Evolutionary conservation across 192 early-diverging fungal genomes (phyloP).

Genomic region (Coemansia sp.): DNA sequence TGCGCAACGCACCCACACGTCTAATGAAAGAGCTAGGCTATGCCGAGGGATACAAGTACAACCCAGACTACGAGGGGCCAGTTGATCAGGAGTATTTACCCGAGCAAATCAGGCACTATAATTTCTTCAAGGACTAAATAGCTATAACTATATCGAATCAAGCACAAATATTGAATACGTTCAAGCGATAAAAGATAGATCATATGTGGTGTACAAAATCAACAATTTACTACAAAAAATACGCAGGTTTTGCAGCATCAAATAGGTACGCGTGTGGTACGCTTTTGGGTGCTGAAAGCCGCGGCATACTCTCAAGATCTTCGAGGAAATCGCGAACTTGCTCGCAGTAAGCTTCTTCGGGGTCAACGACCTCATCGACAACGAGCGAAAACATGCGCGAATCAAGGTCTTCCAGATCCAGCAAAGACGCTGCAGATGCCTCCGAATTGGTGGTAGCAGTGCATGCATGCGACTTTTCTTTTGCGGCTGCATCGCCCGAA

Average conservation of each 20-base stretch:
- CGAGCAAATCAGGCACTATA: slow-evolving; percentile 55
- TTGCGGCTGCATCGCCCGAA: not conserved
- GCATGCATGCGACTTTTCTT: not conserved
- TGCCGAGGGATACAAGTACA: slow-evolving; percentile 78
- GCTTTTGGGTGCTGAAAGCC: slow-evolving; percentile 4
- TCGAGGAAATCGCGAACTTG: slow-evolving; percentile 42
- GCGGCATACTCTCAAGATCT: slow-evolving; percentile 38
- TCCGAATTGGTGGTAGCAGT: not conserved
- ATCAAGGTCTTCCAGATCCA: slow-evolving; percentile 23
- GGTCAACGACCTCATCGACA: slow-evolving; percentile 47
- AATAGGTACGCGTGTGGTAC: too few relatives aligned
- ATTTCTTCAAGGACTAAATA: slow-evolving; percentile 51
- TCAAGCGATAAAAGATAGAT: too few relatives aligned
- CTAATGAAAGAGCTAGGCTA: slow-evolving; percentile 85
- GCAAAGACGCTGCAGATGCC: not conserved
- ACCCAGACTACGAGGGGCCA: slow-evolving; percentile 69
- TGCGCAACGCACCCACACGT: slow-evolving; percentile 76
- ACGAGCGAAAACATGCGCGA: slow-evolving; percentile 44
- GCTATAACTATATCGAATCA: too few relatives aligned
- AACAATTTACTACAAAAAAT: too few relatives aligned
- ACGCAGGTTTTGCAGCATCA: too few relatives aligned
- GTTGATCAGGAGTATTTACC: slow-evolving; percentile 82
- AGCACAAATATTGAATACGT: too few relatives aligned
- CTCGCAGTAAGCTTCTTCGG: slow-evolving; percentile 48
- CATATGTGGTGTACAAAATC: too few relatives aligned